Percentiles rank a stretch among this genome's conserved stretches.
Evolutionary conservation across 2,329 filamentous ascomycete genomes (phyloP).

Genomic region (Pezicula carpinea): DNA sequence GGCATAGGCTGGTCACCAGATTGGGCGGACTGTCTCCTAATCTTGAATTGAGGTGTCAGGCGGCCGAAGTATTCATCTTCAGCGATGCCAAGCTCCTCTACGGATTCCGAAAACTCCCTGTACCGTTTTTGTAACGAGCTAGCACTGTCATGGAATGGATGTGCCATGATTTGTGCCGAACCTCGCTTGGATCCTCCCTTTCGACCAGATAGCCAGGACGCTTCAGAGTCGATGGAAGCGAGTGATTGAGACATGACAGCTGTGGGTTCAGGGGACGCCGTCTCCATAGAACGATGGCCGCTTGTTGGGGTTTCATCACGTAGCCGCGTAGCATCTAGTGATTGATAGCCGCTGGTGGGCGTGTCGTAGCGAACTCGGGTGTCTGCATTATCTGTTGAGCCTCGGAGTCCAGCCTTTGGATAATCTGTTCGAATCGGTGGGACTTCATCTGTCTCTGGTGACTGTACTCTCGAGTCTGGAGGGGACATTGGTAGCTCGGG

Average conservation of each 20-base stretch:
- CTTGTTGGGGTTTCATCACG: slow-evolving; percentile 40
- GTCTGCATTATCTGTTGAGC: slow-evolving; percentile 23
- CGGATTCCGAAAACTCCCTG: slow-evolving; percentile 52
- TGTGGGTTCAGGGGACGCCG: slow-evolving; percentile 47
- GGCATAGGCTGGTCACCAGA: slow-evolving; percentile 41
- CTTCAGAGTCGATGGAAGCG: slow-evolving; percentile 92
- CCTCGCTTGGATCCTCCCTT: slow-evolving; percentile 41
- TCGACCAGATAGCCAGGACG: slow-evolving; percentile 87
- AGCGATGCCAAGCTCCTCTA: slow-evolving; percentile 60
- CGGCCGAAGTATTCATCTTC: slow-evolving; percentile 73
- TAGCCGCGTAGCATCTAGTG: slow-evolving; percentile 33
- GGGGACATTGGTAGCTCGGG: slow-evolving; percentile 84
- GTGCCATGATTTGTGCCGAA: slow-evolving; percentile 39
- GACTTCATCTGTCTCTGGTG: slow-evolving; percentile 58
- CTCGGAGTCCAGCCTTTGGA: slow-evolving; percentile 16
- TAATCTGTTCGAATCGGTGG: slow-evolving; percentile 30
- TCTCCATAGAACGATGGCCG: slow-evolving; percentile 32
- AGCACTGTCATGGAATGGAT: slow-evolving; percentile 35
- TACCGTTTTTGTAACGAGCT: slow-evolving; percentile 37
- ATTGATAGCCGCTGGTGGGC: slow-evolving; percentile 40
- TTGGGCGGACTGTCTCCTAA: slow-evolving; percentile 36
- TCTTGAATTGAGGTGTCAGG: slow-evolving; percentile 34
- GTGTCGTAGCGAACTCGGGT: slow-evolving; percentile 42
- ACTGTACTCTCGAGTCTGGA: slow-evolving; percentile 75
- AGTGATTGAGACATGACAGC: slow-evolving; percentile 71